Percentiles rank a stretch among this genome's conserved stretches.
Conservation (phyloP, 257 asterid genomes). For the Catharanthus roseus region DNA sequence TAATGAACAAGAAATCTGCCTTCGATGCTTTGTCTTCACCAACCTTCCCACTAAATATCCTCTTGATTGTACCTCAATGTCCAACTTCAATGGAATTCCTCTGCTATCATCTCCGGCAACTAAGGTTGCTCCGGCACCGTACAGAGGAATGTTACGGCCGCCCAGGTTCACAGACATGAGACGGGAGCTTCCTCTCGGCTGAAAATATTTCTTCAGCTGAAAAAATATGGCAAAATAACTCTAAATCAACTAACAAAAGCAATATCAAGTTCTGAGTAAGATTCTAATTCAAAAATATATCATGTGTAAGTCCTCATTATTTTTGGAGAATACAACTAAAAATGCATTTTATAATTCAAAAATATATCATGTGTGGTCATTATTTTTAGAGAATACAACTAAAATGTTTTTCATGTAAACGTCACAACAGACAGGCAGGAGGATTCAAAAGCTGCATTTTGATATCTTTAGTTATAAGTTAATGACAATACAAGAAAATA, state of each 20-base stretch:
- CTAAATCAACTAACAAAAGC: not conserved
- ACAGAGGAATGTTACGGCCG: constrained; percentile 53
- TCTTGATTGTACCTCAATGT: constrained; percentile 33
- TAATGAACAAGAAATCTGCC: constrained; percentile 45
- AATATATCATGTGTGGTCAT: too few relatives aligned
- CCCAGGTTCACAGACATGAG: constrained; percentile 31
- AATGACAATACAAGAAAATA: too few relatives aligned
- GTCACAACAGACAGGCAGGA: too few relatives aligned
- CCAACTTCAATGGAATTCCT: constrained; percentile 45
- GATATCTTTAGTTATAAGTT: too few relatives aligned
- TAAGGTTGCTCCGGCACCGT: constrained; percentile 53
- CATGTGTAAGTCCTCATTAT: too few relatives aligned
- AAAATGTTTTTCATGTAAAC: too few relatives aligned
- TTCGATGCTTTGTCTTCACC: constrained; percentile 45
- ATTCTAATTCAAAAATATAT: too few relatives aligned
- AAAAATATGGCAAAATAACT: not conserved
- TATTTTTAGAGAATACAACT: too few relatives aligned
- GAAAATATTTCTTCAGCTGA: constrained; percentile 57
- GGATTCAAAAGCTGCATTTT: too few relatives aligned
- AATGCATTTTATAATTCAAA: too few relatives aligned
- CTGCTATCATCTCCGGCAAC: constrained; percentile 17
- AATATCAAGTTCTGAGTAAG: too few relatives aligned
- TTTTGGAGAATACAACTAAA: too few relatives aligned
- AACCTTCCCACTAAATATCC: constrained; percentile 52
- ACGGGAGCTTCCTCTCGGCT: constrained; percentile 41